phyloP scores from a whole-genome alignment of 2,329 filamentous ascomycete genomes.

The Aspergillus sp. region DNA sequence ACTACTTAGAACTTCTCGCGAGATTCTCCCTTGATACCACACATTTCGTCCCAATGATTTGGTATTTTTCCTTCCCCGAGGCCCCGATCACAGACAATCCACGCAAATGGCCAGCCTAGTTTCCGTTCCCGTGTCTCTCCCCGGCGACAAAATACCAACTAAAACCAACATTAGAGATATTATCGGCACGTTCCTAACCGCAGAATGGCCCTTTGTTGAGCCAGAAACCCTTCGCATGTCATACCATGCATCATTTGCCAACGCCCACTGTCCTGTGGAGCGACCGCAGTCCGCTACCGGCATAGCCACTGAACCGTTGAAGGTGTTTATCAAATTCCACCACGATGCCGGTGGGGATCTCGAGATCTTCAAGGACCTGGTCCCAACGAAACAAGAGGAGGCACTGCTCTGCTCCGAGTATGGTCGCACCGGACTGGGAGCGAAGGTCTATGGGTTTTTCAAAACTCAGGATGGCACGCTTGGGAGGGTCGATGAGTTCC shows the following conservation, averaged over 20 bases:
- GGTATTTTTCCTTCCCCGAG: no score
- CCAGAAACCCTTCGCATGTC: neutral
- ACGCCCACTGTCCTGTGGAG: neutral
- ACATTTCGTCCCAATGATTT: no score
- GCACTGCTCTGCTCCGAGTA: conserved; percentile 1
- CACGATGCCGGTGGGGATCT: neutral
- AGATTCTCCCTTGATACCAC: no score
- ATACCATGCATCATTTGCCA: neutral
- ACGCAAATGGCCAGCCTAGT: neutral
- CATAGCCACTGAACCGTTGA: neutral
- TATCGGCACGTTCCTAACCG: neutral
- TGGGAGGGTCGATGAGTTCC: conserved; percentile 1
- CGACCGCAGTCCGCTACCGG: neutral
- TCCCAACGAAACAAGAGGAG: neutral
- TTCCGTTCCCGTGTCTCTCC: neutral
- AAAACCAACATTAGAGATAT: neutral
- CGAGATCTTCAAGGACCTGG: neutral
- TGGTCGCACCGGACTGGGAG: neutral
- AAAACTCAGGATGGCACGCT: conserved; percentile 1
- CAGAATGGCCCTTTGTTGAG: neutral
- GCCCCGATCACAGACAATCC: no score
- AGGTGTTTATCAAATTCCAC: conserved; percentile 3
- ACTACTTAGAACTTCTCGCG: no score
- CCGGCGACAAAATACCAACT: neutral
- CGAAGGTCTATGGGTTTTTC: conserved; percentile 1